Evolutionary conservation across 2,329 filamentous ascomycete species (phyloP).

Genomic region (Epichloe elymi): DNA sequence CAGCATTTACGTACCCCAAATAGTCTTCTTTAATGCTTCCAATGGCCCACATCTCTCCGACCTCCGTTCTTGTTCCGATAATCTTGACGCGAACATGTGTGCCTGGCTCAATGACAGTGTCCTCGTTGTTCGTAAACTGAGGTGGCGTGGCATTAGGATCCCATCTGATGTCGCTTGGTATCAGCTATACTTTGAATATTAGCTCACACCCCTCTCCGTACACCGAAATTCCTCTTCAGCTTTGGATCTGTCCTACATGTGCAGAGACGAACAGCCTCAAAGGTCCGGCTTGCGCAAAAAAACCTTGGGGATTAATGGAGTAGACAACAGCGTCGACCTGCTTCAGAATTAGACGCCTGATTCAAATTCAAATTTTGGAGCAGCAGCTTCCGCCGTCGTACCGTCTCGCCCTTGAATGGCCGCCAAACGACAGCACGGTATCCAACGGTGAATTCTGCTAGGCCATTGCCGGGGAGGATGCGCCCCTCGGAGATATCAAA

Average conservation of each 20-base stretch:
- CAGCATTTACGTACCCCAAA: slow-evolving; percentile 38
- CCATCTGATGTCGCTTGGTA: slow-evolving; percentile 84
- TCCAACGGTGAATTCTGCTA: slow-evolving; percentile 87
- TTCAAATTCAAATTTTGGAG: slow-evolving; percentile 2
- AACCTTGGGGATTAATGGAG: slow-evolving; percentile 81
- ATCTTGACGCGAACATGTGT: slow-evolving; percentile 91
- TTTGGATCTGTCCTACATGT: slow-evolving; percentile 45
- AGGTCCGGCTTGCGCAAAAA: slow-evolving; percentile 75
- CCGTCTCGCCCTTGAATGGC: slow-evolving; percentile 95
- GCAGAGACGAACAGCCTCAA: slow-evolving; percentile 68
- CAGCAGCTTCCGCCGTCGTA: slow-evolving; percentile 32
- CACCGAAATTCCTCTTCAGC: background rate
- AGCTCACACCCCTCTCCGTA: background rate
- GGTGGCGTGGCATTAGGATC: slow-evolving; percentile 94
- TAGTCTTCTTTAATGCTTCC: slow-evolving; percentile 88
- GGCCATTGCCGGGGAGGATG: slow-evolving; percentile 79
- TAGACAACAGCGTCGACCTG: slow-evolving; percentile 90
- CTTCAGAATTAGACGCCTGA: slow-evolving; percentile 18
- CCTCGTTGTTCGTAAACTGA: slow-evolving; percentile 89
- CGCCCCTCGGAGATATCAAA: slow-evolving; percentile 89
- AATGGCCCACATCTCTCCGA: slow-evolving; percentile 92
- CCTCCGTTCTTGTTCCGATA: slow-evolving; percentile 83
- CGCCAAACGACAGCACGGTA: slow-evolving; percentile 96
- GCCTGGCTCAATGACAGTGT: slow-evolving; percentile 84
- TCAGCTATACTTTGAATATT: slow-evolving; percentile 45